Base-by-base conservation (phyloP, 768 basidiomycete genomes). In the Calocera cornea region DNA sequence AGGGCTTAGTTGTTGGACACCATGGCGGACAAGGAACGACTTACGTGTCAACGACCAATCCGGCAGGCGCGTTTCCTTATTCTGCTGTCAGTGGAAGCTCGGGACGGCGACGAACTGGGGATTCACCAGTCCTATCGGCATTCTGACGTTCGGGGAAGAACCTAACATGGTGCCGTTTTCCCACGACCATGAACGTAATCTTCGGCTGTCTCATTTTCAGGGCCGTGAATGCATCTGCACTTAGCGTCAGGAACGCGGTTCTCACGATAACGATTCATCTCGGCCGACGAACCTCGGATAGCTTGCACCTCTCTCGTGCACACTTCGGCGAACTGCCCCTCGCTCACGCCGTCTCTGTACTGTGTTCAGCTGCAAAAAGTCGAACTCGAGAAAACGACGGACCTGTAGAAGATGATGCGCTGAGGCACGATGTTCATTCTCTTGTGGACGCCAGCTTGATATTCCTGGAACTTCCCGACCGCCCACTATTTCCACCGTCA, bases 151-250 rank as follows among this genome's bases (percentile, higher is more conserved):
- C 22, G 10, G 67, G 67, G 64, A 68, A 68, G 64, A 68, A 68
- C 2, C 67, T 65, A n/a, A 68, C 44, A 29, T 68, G 67, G 33
- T 68, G 67, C 7, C 67, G 2, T 34, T 68, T 68, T 29, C 67
- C 64, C 10, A 68, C 67, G 38, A 68, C 64, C 36, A 68, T 49
- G 40, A 65, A 67, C 1, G 66, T 67, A 22, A 67, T 29, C 34
- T 64, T 64, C 2, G 49, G 64, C 41, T 24, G 34, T 7, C 3
- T 2, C 34, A 38, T 3, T 19, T 40, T 33, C 10, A 60, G 8
- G 10, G 54, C 54, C 11, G 8, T 19, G 54, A 60, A 60, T 12
- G 54, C 54, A 33, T 33, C 54, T 60, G 19, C 8, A 47, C 3
- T 8, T 19, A 47, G 44, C 44, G 44, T 47, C 44, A 47, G 54